Conservation (phyloP, 768 basidiomycete species). For the Mycena vulgaris region DNA sequence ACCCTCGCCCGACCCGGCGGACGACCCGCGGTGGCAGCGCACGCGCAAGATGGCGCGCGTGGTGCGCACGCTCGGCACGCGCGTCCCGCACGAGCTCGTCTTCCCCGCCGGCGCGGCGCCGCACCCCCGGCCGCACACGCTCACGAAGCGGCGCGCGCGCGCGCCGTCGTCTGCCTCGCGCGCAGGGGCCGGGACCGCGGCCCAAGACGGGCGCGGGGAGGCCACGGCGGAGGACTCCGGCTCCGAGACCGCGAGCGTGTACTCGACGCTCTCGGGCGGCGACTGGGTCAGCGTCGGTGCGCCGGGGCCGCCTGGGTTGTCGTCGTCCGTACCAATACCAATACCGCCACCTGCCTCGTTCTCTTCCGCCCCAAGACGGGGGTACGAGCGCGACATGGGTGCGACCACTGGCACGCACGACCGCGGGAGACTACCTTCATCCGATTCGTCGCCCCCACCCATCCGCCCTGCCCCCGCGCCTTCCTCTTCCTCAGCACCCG, state of each 20-base stretch:
- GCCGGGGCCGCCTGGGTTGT: not conserved
- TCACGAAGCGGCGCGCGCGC: slow-evolving; percentile 12
- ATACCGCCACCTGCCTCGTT: not conserved
- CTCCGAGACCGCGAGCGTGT: slow-evolving; percentile 13
- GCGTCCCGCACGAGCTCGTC: slow-evolving; percentile 61
- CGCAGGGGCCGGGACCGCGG: not conserved
- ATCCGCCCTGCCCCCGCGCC: too few relatives aligned
- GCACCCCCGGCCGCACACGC: too few relatives aligned
- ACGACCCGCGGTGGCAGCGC: slow-evolving; percentile 44
- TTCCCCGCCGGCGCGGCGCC: slow-evolving; percentile 6
- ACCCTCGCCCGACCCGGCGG: not conserved
- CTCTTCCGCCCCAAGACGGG: not conserved
- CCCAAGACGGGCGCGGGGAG: not conserved
- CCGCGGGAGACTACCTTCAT: too few relatives aligned
- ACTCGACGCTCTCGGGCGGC: slow-evolving; percentile 30
- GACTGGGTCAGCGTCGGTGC: slow-evolving; percentile 9
- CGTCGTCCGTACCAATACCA: not conserved
- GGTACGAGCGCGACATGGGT: too few relatives aligned
- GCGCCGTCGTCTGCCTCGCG: not conserved
- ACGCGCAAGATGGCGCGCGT: slow-evolving; percentile 60
- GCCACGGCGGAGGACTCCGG: not conserved
- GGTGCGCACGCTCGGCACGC: slow-evolving; percentile 62
- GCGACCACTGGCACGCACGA: too few relatives aligned
- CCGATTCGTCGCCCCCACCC: too few relatives aligned
- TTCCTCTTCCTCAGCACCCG: too few relatives aligned